Base-by-base conservation (phyloP, 495 filamentous ascomycete genomes). In the Parathielavia hyrcaniae region DNA sequence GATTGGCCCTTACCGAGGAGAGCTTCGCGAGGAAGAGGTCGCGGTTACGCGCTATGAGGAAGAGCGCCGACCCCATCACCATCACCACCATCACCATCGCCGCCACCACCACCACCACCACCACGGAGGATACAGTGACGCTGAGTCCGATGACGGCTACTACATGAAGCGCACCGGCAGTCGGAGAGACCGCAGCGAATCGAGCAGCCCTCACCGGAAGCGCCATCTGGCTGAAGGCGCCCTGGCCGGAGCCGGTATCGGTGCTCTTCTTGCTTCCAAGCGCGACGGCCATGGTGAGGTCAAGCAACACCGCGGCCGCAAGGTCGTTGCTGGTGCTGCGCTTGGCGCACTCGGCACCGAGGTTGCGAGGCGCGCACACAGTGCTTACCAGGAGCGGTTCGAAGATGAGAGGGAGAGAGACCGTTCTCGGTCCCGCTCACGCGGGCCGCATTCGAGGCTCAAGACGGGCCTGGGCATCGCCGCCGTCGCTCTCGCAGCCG, bases 141-240 rank as follows among this genome's bases (percentile, higher is more conserved):
- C 79, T 67, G 86, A 83, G 53, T 83, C 83, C 20, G 71, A 77
- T 43, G 75, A 75, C 14, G 71, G 71, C 36, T 74, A 75, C 60
- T 77, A 77, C 63, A 58, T 68, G 44, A 73, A 72, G 57, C 72
- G 74, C 55, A 76, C 73, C 12, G 64, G 78, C 49, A 64, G 73
- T 50, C 71, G 59, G 13, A 70, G 75, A 46, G 75, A 81, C 40
- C 83, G 84, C 57, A 66, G 64, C 47, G 53, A 50, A 2, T 71
- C 68, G 9, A 61, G 58, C 53, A 71, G 69, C 57, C 69, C 69
- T 1, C 84, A 90, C 67, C 86, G 83, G 67, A 81, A 82, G 64
- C 86, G 87, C 35, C 89, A 95, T 69, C 69, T 96, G n/a, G 89
- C 88, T 23, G 90, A 92, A 73, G 91, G 91, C 38, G 89, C 89